Conservation (phyloP, 352 stramenopile genomes). For the Detonula confervacea region DNA sequence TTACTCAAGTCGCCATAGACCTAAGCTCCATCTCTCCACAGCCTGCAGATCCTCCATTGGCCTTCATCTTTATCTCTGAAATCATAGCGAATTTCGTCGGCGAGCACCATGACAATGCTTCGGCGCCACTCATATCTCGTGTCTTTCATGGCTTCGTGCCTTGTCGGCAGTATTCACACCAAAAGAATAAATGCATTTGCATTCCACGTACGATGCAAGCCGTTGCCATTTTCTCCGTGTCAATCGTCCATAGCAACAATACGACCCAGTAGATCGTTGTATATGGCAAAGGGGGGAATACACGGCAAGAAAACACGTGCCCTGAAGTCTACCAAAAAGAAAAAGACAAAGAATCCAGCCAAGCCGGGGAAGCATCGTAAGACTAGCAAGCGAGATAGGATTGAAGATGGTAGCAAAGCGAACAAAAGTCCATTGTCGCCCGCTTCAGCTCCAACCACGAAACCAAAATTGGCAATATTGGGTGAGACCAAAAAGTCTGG, state of each 20-base stretch:
- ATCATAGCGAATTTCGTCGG: no score
- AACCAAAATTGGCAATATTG: slow-evolving; percentile 47
- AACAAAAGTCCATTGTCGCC: slow-evolving; percentile 25
- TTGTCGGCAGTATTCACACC: background rate
- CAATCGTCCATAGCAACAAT: background rate
- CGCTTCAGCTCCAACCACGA: slow-evolving; percentile 19
- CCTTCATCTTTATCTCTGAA: no score
- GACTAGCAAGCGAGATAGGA: slow-evolving; percentile 37
- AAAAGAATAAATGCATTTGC: slow-evolving; percentile 24
- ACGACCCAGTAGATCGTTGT: slow-evolving; percentile 10
- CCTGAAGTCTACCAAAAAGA: slow-evolving; percentile 46
- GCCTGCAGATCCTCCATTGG: no score
- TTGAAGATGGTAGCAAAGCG: slow-evolving; percentile 9
- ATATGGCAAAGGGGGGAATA: slow-evolving; percentile 49
- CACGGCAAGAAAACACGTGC: slow-evolving; percentile 51
- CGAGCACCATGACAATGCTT: slow-evolving; percentile 4
- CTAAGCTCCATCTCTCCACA: no score
- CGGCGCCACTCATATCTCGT: slow-evolving; percentile 1
- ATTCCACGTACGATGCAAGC: background rate
- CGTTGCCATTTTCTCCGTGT: background rate
- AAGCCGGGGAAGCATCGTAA: slow-evolving; percentile 47
- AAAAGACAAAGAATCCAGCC: slow-evolving; percentile 46
- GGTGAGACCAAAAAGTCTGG: slow-evolving; percentile 29
- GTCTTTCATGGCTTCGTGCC: slow-evolving; percentile 9
- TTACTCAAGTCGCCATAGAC: no score